Percentiles rank a stretch among this genome's conserved stretches.
These are phyloP conservation scores for Diaporthe eres DNA, from an alignment of 2,329 filamentous ascomycete genomes.

Conservation along the genomic window DNA sequence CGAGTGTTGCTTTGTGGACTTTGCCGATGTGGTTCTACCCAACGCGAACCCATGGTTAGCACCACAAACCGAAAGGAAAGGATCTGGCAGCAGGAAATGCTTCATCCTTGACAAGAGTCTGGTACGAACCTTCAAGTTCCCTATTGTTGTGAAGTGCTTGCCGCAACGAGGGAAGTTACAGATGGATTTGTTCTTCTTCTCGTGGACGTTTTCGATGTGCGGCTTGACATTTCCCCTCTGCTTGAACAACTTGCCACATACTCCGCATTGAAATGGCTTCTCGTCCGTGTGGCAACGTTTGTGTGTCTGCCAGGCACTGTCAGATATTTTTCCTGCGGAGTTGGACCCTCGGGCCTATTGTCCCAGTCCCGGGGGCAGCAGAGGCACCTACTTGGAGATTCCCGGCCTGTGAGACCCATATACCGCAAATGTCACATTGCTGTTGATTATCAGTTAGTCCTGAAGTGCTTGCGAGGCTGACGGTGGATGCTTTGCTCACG, in stretches of 20 bases:
- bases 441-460: slow-evolving; percentile 41
- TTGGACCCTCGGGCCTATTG: neutral
- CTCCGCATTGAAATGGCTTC: slow-evolving; percentile 83
- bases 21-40: slow-evolving; percentile 37
- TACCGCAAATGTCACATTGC: slow-evolving; percentile 69
- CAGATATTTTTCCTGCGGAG: neutral
- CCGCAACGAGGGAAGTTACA: slow-evolving; percentile 80
- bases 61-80: too few species aligned
- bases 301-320: slow-evolving; percentile 74
- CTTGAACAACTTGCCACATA: slow-evolving; percentile 86
- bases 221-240: slow-evolving; percentile 89
- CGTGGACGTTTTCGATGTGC: slow-evolving; percentile 82
- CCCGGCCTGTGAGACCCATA: slow-evolving; percentile 89
- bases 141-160: slow-evolving; percentile 90
- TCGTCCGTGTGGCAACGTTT: slow-evolving; percentile 90
- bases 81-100: neutral
- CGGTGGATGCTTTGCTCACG: slow-evolving; percentile 65
- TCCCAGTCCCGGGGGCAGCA: neutral
- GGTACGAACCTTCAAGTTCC: slow-evolving; percentile 84
- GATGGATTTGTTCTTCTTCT: slow-evolving; percentile 81
- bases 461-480: neutral
- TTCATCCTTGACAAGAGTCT: neutral
- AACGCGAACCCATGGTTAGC: neutral
- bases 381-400: slow-evolving; percentile 80
- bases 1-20: slow-evolving; percentile 35